Percentiles rank a stretch among this genome's conserved stretches.
phyloP scores from a whole-genome alignment of 345 rosid genomes.

The Eucalyptus marginata region DNA sequence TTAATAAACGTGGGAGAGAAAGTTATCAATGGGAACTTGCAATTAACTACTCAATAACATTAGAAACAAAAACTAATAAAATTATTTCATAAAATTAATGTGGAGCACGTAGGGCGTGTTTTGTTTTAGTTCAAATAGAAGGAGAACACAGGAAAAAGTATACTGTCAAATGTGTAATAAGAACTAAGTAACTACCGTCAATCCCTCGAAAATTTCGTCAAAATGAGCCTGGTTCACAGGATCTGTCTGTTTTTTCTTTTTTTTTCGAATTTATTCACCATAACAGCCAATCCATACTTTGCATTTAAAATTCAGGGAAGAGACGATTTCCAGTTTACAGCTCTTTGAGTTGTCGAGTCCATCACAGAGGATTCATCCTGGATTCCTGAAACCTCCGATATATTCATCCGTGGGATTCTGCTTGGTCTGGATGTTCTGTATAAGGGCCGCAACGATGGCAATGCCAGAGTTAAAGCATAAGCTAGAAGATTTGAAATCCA shows the following conservation, averaged over 20 bases:
- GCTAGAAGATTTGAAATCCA: conserved; percentile 41
- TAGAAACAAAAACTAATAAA: not conserved
- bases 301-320: conserved; percentile 35
- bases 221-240: not conserved
- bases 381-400: conserved; percentile 33
- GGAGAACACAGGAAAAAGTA: not conserved
- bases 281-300: not conserved
- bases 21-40: not conserved
- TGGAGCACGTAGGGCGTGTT: not conserved
- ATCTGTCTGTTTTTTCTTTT: fast-evolving
- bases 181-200: fast-evolving
- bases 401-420: conserved; percentile 50
- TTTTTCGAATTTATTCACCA: not conserved
- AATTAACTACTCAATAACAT: not conserved
- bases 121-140: not conserved
- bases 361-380: conserved; percentile 54
- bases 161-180: fast-evolving
- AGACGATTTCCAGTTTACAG: conserved; percentile 85
- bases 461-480: conserved; percentile 52
- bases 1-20: not conserved
- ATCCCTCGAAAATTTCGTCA: not conserved
- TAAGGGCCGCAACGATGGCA: conserved; percentile 81
- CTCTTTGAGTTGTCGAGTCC: conserved; percentile 68
- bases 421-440: conserved; percentile 66
- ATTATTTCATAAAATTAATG: too few species aligned